Conservation (phyloP, 225 moss, liverwort and hornwort species). For the Asterella californica region DNA sequence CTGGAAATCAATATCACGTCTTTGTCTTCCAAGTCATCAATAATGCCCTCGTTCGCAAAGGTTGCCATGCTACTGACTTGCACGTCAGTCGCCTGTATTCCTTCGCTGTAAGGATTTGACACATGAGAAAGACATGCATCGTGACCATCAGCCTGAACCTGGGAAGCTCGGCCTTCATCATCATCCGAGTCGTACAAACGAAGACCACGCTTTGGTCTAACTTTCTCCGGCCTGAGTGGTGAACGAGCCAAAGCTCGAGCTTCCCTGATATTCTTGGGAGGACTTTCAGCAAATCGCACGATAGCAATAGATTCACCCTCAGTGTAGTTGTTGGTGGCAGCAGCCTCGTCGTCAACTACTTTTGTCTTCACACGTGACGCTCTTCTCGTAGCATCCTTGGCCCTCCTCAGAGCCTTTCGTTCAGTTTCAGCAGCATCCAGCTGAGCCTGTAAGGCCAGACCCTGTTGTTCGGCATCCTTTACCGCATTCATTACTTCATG, state of each 20-base stretch:
- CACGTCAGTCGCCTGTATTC: background rate
- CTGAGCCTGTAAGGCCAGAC: constrained; percentile 39
- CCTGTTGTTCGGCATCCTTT: constrained; percentile 42
- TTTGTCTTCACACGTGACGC: constrained; percentile 26
- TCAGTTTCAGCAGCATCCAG: constrained; percentile 41
- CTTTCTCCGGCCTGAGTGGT: constrained; percentile 33
- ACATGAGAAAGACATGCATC: background rate
- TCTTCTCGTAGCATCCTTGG: constrained; percentile 50
- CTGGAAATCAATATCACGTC: constrained; percentile 3
- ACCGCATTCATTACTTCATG: constrained; percentile 39
- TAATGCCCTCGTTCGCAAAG: constrained; percentile 2
- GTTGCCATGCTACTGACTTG: background rate
- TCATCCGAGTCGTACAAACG: constrained; percentile 32
- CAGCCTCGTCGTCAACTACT: background rate
- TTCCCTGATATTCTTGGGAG: constrained; percentile 29
- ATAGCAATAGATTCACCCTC: background rate
- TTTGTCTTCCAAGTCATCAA: constrained; percentile 31
- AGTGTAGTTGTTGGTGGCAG: constrained; percentile 12
- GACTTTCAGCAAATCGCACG: constrained; percentile 19
- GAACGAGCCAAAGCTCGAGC: constrained; percentile 39
- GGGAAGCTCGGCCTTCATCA: constrained; percentile 13
- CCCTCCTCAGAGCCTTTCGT: constrained; percentile 54
- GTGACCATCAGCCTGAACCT: background rate
- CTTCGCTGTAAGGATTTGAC: background rate
- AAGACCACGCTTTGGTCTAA: constrained; percentile 23